Base-by-base conservation (phyloP, 2,329 filamentous ascomycete genomes). In the Epichloe elymi region DNA sequence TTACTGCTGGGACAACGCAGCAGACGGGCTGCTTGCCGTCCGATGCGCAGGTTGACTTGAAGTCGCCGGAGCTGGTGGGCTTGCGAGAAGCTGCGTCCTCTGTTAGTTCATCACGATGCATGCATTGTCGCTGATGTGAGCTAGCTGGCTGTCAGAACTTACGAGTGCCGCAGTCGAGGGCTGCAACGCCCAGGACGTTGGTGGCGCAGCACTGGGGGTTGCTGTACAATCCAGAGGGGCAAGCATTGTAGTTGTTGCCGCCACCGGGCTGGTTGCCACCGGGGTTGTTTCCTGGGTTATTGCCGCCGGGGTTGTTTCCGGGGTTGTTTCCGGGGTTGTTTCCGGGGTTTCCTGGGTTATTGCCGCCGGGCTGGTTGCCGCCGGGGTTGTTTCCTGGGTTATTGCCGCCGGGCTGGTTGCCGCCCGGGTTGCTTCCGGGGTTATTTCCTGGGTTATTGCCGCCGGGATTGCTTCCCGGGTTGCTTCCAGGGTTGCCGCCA, bases 1-100 rank as follows among this genome's bases (percentile, higher is more conserved):
- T 51, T 8, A 57, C 53, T 23, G 55, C 11, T 3, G 56, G 55
- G 5, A 51, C 1, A 39, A 53, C 53, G 33, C 56, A 57, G 53
- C 56, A 57, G 3, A 17, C 5, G 56, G 56, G 20, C 44, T 40
- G 6, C 17, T 46, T 33, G 15, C 50, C 48, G 4, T 1, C 26
- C 3, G 44, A 37, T 19, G 51, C 36, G 41, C 56, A 57, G 2
- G 23, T 40, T 3, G 42, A 37, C n/a, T 33, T 35, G 46, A 57
- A 55, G 33, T 50, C 46, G n/a, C 5, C 30, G 20, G 35, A 39
- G 36, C 40, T 48, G 3, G 41, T 48, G 5, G 48, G 51, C 14
- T 8, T 23, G 12, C 17, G 19, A 15, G 39, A 46, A 14, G 53
- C 53, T 54, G 44, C 1, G n/a, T 14, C n/a, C 2, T 5, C 4